Base-by-base conservation (phyloP, 257 asterid species). In the Capsicum pubescens region DNA sequence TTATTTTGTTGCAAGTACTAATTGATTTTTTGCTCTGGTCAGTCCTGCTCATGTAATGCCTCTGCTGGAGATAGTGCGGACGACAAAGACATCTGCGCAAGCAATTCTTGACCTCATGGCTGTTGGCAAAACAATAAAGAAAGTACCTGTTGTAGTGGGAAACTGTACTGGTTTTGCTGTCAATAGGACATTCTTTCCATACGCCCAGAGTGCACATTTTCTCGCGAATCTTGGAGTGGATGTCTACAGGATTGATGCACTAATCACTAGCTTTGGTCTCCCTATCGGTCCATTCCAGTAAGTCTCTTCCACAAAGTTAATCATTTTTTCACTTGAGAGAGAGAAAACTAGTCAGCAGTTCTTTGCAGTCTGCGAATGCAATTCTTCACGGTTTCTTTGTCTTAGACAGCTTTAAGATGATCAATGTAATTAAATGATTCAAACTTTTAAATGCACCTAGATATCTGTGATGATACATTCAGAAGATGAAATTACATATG, bases 221-320 rank as follows among this genome's bases (percentile, higher is more conserved):
- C 88, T 97, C 91, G 91, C 88, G 79, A 90, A 97, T 88, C 83
- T 97, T 91, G 99, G 99, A 13, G 98, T 97, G 71, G 99, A 97
- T 89, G 88, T 87, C 80, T 95, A 91, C 93, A 95, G 99, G 88
- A 93, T 97, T 85, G 99, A 97, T 88, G 94, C 83, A 87, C 93
- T 93, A 32, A 97, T 97, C 87, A 79, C 86, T 64, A 80, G 90
- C 85, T 97, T 97, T 82, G 99, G 99, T 84, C 92, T 97, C 82
- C 99, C 99, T 16, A 82, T 97, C 84, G 99, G 99, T n/a, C 99
- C 99, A 81, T 93, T 97, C 90, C 99, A 92, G 99, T 97, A 95
- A 93, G 87, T 86, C 81, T 87, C 91, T 87, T 87, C 84, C 87
- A 48, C 68, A 26, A 11, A 55, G 63, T 70, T 66, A 39, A 3